Evolutionary conservation across 2,329 filamentous ascomycete genomes (phyloP).

Genomic region (Fusarium illudens): DNA sequence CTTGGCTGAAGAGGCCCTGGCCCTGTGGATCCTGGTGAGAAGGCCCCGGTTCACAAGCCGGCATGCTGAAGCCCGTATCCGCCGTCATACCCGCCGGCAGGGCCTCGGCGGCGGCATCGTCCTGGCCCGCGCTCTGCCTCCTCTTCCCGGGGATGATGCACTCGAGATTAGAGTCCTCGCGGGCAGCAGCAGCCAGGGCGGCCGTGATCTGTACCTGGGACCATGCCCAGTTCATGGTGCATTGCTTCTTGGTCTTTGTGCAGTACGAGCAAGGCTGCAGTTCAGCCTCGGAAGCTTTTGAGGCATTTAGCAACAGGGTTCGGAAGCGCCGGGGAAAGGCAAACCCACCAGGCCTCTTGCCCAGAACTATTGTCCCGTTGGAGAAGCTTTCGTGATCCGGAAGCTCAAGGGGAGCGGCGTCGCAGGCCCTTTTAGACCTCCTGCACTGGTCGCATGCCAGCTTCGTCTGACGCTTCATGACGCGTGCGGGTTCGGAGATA

Average conservation of each 20-base stretch:
- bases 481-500: not conserved
- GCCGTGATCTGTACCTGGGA: conserved; percentile 25
- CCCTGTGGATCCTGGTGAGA: not conserved
- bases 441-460: conserved; percentile 38
- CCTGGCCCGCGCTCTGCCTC: conserved; percentile 3
- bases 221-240: conserved; percentile 42
- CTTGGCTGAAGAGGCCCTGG: not conserved
- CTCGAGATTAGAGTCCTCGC: not conserved
- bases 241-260: conserved; percentile 43
- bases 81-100: not conserved
- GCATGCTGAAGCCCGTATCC: not conserved
- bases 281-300: conserved; percentile 5
- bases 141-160: conserved; percentile 14
- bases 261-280: conserved; percentile 44
- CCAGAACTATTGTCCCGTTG: conserved; percentile 1
- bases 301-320: not conserved
- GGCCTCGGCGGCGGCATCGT: too few species aligned
- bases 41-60: not conserved
- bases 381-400: conserved; percentile 7
- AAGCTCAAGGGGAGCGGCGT: conserved; percentile 30
- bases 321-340: not conserved
- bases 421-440: conserved; percentile 38
- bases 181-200: conserved; percentile 11
- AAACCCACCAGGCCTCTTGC: conserved; percentile 26
- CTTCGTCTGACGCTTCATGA: conserved; percentile 37